These are phyloP conservation scores for Pseudogymnoascus destructans DNA, from an alignment of 2,329 filamentous ascomycete genomes.

Conservation along the genomic window DNA sequence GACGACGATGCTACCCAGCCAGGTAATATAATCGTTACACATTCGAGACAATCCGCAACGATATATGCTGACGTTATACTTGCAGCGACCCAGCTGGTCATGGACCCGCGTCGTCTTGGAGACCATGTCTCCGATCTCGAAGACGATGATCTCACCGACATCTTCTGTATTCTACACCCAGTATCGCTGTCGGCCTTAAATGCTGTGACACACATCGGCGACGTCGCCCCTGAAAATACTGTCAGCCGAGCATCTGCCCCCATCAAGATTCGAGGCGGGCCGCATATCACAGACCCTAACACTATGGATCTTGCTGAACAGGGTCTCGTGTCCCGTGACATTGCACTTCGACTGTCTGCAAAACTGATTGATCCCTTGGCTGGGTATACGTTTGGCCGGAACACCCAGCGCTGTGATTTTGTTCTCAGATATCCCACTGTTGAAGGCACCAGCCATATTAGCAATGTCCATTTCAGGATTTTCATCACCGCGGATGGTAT, in stretches of 20 bases:
- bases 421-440: conserved; percentile 30
- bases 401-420: conserved; percentile 56
- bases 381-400: conserved; percentile 83
- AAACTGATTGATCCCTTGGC: conserved; percentile 50
- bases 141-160: conserved; percentile 72
- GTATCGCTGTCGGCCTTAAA: conserved; percentile 57
- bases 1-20: conserved; percentile 1
- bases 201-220: conserved; percentile 43
- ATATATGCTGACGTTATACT: not conserved
- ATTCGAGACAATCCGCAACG: not conserved
- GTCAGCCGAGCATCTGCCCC: conserved; percentile 40
- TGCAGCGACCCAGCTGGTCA: conserved; percentile 60
- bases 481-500: conserved; percentile 68
- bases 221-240: conserved; percentile 43
- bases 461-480: conserved; percentile 93
- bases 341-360: conserved; percentile 71
- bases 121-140: conserved; percentile 71
- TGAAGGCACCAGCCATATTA: conserved; percentile 56
- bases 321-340: conserved; percentile 35
- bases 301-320: conserved; percentile 16
- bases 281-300: conserved; percentile 9
- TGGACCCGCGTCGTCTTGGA: conserved; percentile 69
- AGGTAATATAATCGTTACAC: not conserved
- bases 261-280: conserved; percentile 18
- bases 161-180: conserved; percentile 79